Evolutionary conservation across 2,329 filamentous ascomycete species (phyloP), one percentile per base, ranked within the genome.

Genomic region (Aspergillus cejpii): DNA sequence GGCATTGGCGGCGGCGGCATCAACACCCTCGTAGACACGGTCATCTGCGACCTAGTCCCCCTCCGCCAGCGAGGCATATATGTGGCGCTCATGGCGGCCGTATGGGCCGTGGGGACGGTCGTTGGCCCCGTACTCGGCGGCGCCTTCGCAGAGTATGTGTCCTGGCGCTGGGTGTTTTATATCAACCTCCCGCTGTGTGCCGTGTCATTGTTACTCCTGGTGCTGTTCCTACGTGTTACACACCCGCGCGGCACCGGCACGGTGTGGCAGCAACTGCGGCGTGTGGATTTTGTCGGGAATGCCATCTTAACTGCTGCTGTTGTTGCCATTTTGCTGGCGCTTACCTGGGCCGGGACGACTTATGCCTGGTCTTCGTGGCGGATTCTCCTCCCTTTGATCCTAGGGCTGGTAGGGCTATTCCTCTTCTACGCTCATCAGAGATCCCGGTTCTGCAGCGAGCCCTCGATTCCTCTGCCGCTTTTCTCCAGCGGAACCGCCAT

Each of bases 341-440:
- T 53, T 2, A 53, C 49, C 10, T 54, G 54, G 55, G 54, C 44
- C 11, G 48, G 51, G 11, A 48, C 48, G n/a, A 46, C 45, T 14
- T 56, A 51, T 56, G 53, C 71, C 0, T 84, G 80, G 80, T 59
- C 64, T 17, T 77, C 71, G 2, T 80, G 74, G 70, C 69, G 71
- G 3, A 78, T 75, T 0, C 64, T 84, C 2, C 67, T 78, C 2
- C 79, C 79, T 0, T 62, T 84, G n/a, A 54, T 77, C 2, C 23
- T 81, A 7, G 78, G 79, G 2, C 50, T 67, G 1, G 56, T 64
- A 2, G 72, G 75, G 1, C 34, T 52, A 0, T 12, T 36, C 7
- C 3, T 31, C 5, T 31, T 31, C 28, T n/a, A 14, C n/a, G 11
- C 14, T 3, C 28, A 31, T 14, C 28, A 31, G 28, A 24, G 5